Evolutionary conservation across 805 yeast species (phyloP).

Genomic region (Cyberlindnera mrakii): DNA sequence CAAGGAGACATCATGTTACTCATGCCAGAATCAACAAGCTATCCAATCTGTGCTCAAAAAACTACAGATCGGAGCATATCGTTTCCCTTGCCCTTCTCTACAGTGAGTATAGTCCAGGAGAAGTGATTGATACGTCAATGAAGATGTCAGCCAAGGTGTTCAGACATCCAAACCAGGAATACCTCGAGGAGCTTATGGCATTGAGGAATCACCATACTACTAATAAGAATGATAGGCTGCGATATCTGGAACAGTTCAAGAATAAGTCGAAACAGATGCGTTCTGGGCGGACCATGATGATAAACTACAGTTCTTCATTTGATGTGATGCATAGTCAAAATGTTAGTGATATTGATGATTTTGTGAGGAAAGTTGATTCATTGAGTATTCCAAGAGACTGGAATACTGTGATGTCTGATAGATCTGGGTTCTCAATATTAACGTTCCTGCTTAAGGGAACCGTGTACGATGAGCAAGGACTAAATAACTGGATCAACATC

Average conservation of each 20-base stretch:
- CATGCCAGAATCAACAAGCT: constrained; percentile 25
- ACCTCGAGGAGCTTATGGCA: constrained; percentile 4
- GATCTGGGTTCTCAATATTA: constrained; percentile 4
- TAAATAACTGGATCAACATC: constrained; percentile 10
- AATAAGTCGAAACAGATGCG: constrained; percentile 12
- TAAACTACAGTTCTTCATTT: constrained; percentile 6
- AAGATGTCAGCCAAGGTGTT: constrained; percentile 22
- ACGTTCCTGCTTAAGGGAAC: constrained; percentile 3
- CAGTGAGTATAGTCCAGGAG: constrained; percentile 19
- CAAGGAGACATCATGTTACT: constrained; percentile 25
- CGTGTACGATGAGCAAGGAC: neutral
- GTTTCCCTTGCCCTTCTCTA: constrained; percentile 19
- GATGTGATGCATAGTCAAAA: constrained; percentile 1
- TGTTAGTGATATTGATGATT: constrained; percentile 1
- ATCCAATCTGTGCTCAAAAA: constrained; percentile 15
- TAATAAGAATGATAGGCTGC: constrained; percentile 1
- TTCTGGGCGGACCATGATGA: neutral
- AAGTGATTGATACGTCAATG: constrained; percentile 23
- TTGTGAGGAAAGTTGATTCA: constrained; percentile 4
- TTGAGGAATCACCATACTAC: neutral
- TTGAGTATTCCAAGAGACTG: constrained; percentile 6
- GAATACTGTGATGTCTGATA: constrained; percentile 7
- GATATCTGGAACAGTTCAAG: constrained; percentile 11
- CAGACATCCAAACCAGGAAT: constrained; percentile 12
- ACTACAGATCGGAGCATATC: constrained; percentile 13